Conservation (phyloP, 352 stramenopile genomes). For the Thraustotheca clavata region DNA sequence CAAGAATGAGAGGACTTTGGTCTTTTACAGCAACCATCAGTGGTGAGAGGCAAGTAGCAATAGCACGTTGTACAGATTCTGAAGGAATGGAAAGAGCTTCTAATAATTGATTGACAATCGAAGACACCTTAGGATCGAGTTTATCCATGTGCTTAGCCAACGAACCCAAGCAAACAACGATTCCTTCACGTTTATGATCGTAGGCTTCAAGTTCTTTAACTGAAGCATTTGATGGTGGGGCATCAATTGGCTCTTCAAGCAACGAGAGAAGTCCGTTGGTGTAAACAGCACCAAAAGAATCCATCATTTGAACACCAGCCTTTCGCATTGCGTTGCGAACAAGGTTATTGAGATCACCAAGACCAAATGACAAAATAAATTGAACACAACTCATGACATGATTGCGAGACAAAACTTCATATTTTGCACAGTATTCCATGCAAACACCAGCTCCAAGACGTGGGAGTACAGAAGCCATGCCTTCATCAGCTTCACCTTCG, state of each 20-base stretch:
- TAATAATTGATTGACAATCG: constrained; percentile 80
- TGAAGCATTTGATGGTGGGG: constrained; percentile 39
- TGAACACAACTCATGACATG: constrained; percentile 59
- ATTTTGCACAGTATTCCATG: constrained; percentile 49
- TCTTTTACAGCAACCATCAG: constrained; percentile 79
- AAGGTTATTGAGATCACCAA: constrained; percentile 55
- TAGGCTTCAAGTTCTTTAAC: constrained; percentile 42
- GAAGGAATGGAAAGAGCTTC: constrained; percentile 87
- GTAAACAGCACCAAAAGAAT: constrained; percentile 54
- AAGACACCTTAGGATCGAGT: constrained; percentile 80
- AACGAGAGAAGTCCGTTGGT: constrained; percentile 56
- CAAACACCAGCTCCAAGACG: constrained; percentile 66
- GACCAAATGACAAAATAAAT: constrained; percentile 74
- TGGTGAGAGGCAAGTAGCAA: constrained; percentile 84
- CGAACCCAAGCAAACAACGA: constrained; percentile 85
- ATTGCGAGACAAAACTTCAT: constrained; percentile 37
- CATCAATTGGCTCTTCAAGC: constrained; percentile 68
- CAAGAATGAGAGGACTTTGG: constrained; percentile 62
- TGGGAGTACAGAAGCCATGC: constrained; percentile 44
- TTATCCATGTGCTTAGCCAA: constrained; percentile 87
- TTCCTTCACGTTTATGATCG: constrained; percentile 84
- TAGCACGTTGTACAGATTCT: constrained; percentile 89
- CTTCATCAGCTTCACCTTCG: constrained; percentile 44
- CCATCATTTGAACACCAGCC: constrained; percentile 71
- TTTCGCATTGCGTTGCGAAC: constrained; percentile 81